Percentiles rank a stretch among this genome's conserved stretches.
These are phyloP conservation scores for Jaminaea rosea DNA, from an alignment of 1,284 basidiomycete genomes.

Conservation along the genomic window DNA sequence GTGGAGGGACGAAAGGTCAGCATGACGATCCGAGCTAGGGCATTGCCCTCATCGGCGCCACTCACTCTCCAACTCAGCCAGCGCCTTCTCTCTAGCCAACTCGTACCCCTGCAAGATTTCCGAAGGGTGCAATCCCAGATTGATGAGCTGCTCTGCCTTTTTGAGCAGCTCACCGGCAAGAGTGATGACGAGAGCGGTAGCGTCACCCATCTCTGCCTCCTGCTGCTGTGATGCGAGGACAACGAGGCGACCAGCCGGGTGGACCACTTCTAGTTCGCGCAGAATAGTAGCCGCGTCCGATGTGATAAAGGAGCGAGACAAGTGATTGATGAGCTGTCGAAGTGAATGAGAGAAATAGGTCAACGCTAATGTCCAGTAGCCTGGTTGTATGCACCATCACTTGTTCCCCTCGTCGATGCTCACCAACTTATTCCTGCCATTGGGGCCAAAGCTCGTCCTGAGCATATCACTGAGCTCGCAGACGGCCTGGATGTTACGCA, in stretches of 20 bases:
- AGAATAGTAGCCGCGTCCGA: conserved; percentile 99
- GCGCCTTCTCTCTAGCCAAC: conserved; percentile 74
- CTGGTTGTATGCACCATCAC: not conserved
- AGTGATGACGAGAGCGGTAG: conserved; percentile 90
- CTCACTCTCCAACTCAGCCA: conserved; percentile 82
- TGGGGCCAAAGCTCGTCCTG: conserved; percentile 89
- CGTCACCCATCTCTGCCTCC: conserved; percentile 93
- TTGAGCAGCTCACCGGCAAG: conserved; percentile 91
- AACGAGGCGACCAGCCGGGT: conserved; percentile 91
- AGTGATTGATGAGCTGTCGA: conserved; percentile 54
- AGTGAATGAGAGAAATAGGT: not conserved
- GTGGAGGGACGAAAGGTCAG: not conserved
- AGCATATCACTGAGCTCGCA: conserved; percentile 89
- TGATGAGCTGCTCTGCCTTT: conserved; percentile 80
- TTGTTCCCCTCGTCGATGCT: not conserved
- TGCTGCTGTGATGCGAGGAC: conserved; percentile 97
- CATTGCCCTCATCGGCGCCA: conserved; percentile 32
- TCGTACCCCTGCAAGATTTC: conserved; percentile 85
- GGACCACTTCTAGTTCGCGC: conserved; percentile 90
- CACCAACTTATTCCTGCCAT: conserved; percentile 55
- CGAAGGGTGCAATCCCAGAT: conserved; percentile 94
- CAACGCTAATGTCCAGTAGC: not conserved
- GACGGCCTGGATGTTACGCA: conserved; percentile 87
- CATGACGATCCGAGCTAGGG: not conserved
- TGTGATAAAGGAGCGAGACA: conserved; percentile 90